Evolutionary conservation across 75 land plant species (phyloP).

Genomic region (Chamaecyparis obtusa): DNA sequence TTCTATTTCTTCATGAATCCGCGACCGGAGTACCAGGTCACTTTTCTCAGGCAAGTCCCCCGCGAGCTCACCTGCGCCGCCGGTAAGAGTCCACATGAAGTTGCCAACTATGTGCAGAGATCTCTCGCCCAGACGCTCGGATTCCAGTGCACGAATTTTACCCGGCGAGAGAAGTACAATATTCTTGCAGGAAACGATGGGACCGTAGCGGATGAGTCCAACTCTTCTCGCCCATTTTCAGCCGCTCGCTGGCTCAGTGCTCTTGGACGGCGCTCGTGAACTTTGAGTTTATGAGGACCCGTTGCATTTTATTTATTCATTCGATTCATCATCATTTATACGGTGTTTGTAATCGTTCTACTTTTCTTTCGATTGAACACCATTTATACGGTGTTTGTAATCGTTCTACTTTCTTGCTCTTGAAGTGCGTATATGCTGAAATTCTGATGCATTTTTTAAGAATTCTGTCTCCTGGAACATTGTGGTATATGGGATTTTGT

Average conservation of each 20-base stretch:
- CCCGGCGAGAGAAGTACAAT: constrained; percentile 83
- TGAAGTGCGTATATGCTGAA: no score
- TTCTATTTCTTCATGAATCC: constrained; percentile 96
- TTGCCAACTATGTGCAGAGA: constrained; percentile 87
- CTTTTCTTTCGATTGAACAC: no score
- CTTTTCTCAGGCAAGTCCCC: constrained; percentile 79
- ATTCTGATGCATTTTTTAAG: no score
- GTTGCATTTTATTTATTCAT: neutral
- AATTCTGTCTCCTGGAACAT: no score
- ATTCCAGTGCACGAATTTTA: constrained; percentile 86
- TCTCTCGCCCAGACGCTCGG: constrained; percentile 73
- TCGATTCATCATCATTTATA: no score
- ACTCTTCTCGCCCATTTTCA: neutral
- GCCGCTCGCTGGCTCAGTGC: neutral
- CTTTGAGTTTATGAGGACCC: neutral
- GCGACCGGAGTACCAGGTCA: constrained; percentile 73
- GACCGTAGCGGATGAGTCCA: constrained; percentile 27
- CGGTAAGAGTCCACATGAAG: constrained; percentile 75
- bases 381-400: no score
- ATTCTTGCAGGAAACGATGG: constrained; percentile 88
- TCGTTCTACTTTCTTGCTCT: no score
- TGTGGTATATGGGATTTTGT: no score
- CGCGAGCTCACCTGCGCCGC: constrained; percentile 71
- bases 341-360: no score
- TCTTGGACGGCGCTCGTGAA: neutral